These are phyloP conservation scores for Beauveria caledonica DNA, from an alignment of 2,329 filamentous ascomycete genomes.

Conservation along the genomic window DNA sequence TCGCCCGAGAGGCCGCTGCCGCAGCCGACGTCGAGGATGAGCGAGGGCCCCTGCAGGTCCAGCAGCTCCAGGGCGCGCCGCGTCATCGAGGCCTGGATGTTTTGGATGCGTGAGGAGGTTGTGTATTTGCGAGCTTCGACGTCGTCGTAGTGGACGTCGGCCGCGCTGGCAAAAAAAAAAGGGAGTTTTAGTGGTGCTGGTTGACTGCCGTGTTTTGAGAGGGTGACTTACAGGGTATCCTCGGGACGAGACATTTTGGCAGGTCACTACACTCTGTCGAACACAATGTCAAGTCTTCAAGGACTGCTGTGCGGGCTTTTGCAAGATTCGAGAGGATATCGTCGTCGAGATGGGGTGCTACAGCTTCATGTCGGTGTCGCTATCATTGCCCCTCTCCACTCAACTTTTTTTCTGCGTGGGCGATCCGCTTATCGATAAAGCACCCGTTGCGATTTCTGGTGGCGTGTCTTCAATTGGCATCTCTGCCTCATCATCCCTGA, in stretches of 20 bases:
- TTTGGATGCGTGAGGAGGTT: conserved; percentile 88
- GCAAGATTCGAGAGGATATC: neutral
- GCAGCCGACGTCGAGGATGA: conserved; percentile 95
- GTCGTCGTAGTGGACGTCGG: conserved; percentile 97
- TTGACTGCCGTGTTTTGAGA: conserved; percentile 12
- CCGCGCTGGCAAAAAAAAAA: conserved; percentile 52
- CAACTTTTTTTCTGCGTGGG: conserved; percentile 7
- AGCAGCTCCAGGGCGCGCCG: conserved; percentile 87
- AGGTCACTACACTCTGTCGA: neutral
- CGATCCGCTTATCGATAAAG: conserved; percentile 11
- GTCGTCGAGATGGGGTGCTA: neutral
- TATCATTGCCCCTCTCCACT: neutral
- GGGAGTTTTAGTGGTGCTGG: conserved; percentile 8
- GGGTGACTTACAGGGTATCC: conserved; percentile 66
- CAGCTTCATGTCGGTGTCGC: conserved; percentile 1
- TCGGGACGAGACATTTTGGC: conserved; percentile 87
- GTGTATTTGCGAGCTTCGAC: conserved; percentile 95
- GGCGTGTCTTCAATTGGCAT: neutral
- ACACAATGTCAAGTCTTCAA: neutral
- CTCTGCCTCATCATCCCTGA: conserved; percentile 5
- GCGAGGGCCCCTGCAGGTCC: conserved; percentile 65
- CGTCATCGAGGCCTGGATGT: conserved; percentile 93
- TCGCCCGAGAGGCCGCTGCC: conserved; percentile 91
- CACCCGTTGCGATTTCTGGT: neutral
- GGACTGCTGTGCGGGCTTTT: neutral